These are phyloP conservation scores for Pythium periplocum DNA, from an alignment of 352 stramenopile species.

Conservation along the genomic window DNA sequence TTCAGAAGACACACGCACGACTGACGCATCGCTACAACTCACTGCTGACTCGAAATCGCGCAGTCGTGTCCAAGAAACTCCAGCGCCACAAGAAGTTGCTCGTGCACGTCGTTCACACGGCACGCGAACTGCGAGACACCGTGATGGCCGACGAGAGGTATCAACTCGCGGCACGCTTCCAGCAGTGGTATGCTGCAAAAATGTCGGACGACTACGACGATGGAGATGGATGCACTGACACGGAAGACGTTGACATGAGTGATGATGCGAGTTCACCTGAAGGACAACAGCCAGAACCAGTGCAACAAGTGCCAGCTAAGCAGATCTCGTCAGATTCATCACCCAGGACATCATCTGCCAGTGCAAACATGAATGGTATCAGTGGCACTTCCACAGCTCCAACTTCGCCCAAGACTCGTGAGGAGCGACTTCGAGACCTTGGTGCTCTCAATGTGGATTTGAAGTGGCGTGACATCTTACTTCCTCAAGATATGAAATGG, in stretches of 20 bases:
- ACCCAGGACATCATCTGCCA: too few relatives aligned
- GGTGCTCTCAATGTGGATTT: conserved; percentile 21
- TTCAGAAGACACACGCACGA: conserved; percentile 26
- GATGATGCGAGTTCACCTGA: too few relatives aligned
- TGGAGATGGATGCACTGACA: not conserved
- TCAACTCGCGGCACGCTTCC: conserved; percentile 47
- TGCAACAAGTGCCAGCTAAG: too few relatives aligned
- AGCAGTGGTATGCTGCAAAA: conserved; percentile 30
- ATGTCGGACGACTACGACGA: not conserved
- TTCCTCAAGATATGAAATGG: conserved; percentile 33
- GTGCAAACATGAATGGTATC: too few relatives aligned
- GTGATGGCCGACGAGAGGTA: conserved; percentile 42
- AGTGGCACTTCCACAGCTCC: too few relatives aligned
- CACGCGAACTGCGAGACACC: conserved; percentile 10
- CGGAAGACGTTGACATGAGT: not conserved
- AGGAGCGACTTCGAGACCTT: conserved; percentile 3
- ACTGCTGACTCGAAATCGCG: conserved; percentile 34
- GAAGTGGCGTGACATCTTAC: conserved; percentile 27
- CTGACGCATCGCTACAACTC: conserved; percentile 31
- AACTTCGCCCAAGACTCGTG: not conserved
- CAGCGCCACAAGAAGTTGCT: conserved; percentile 61
- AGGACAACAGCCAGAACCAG: too few relatives aligned
- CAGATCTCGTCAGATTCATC: too few relatives aligned
- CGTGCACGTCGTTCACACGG: conserved; percentile 32
- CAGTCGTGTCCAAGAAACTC: conserved; percentile 36